Evolutionary conservation across 306 rosid genomes (phyloP).

Genomic region (Malus fusca): DNA sequence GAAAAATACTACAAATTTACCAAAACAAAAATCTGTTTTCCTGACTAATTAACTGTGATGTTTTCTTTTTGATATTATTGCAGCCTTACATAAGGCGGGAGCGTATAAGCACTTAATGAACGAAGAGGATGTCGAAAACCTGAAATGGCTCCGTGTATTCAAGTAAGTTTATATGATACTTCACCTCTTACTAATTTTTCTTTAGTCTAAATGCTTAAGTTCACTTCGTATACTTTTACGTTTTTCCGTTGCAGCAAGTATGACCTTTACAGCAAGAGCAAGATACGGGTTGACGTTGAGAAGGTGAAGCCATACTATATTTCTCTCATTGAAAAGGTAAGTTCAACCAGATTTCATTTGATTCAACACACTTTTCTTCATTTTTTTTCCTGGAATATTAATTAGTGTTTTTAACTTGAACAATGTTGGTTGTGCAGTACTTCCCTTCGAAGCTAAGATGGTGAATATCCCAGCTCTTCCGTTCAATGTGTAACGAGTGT

Average conservation of each 20-base stretch:
- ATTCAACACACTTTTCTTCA: not conserved
- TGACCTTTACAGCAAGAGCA: conserved; percentile 86
- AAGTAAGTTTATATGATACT: conserved; percentile 25
- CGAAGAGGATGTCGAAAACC: conserved; percentile 62
- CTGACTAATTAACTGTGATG: not conserved
- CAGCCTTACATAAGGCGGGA: conserved; percentile 62
- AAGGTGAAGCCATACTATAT: conserved; percentile 74
- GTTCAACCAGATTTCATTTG: not conserved
- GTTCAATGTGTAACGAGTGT: not conserved
- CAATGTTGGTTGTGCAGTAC: conserved; percentile 41
- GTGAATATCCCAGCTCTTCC: conserved; percentile 37
- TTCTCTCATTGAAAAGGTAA: conserved; percentile 66
- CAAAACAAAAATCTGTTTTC: not conserved
- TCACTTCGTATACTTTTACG: not conserved
- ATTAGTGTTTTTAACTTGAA: not conserved
- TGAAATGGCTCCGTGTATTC: conserved; percentile 73
- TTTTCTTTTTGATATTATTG: not conserved
- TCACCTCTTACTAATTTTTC: not conserved
- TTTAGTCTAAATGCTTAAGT: not conserved
- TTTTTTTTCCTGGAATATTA: not conserved
- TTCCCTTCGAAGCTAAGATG: conserved; percentile 71
- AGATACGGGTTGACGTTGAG: conserved; percentile 49
- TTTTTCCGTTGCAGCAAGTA: conserved; percentile 44
- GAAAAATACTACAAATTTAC: not conserved
- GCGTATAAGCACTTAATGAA: conserved; percentile 72